phyloP scores from a whole-genome alignment of 495 filamentous ascomycete genomes.

The Penicillium mononematosum region DNA sequence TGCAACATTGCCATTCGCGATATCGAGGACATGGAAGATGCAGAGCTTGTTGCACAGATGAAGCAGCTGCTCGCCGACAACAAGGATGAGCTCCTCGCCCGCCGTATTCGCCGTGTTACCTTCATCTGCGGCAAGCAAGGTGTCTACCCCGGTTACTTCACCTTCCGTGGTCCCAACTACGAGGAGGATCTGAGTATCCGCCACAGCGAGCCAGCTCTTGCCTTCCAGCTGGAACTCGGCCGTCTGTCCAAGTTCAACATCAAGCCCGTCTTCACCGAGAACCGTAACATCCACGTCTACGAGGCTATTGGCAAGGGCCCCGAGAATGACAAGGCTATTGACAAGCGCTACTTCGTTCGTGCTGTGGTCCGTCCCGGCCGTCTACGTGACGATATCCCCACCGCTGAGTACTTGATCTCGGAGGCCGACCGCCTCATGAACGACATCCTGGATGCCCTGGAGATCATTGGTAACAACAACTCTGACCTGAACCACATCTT shows the following conservation, averaged over 20 bases:
- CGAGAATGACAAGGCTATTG: constrained; percentile 70
- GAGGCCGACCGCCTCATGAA: constrained; percentile 95
- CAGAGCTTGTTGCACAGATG: constrained; percentile 74
- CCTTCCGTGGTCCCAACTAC: constrained; percentile 90
- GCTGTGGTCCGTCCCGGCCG: constrained; percentile 90
- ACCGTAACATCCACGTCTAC: constrained; percentile 98
- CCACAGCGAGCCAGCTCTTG: constrained; percentile 92
- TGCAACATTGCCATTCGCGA: constrained; percentile 90
- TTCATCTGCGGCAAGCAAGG: constrained; percentile 97
- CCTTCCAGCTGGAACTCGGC: constrained; percentile 95
- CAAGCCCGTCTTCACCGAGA: constrained; percentile 97
- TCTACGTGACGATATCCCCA: constrained; percentile 94
- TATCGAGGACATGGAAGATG: constrained; percentile 80
- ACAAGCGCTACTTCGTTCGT: constrained; percentile 95
- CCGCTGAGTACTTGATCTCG: constrained; percentile 95
- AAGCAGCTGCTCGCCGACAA: constrained; percentile 70
- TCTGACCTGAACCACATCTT: constrained; percentile 99
- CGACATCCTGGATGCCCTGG: constrained; percentile 94
- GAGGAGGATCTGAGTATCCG: constrained; percentile 92
- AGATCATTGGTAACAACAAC: constrained; percentile 99
- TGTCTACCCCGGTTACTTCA: constrained; percentile 95
- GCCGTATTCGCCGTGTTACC: constrained; percentile 82
- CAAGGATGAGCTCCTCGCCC: constrained; percentile 78
- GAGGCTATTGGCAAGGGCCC: constrained; percentile 91
- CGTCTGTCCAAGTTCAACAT: constrained; percentile 96